Conservation (phyloP, 352 stramenopile genomes). For the Pythium biforme region DNA sequence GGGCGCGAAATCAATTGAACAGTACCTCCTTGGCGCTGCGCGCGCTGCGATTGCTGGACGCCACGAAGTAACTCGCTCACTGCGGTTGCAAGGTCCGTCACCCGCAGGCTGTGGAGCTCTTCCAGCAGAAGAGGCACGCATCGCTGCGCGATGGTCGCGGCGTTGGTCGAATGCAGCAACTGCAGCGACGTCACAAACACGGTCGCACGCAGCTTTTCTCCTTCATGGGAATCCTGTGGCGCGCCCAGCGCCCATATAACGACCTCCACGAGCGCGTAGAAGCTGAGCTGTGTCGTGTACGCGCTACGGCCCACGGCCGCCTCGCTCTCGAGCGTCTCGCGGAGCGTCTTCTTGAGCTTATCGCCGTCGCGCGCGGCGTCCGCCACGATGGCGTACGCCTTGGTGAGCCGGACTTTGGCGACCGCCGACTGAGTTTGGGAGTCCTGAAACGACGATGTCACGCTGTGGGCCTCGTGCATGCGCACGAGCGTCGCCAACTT, state of each 20-base stretch:
- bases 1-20: background rate
- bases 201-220: conserved; percentile 27
- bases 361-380: conserved; percentile 23
- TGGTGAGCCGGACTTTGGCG: background rate
- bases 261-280: conserved; percentile 32
- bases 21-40: conserved; percentile 30
- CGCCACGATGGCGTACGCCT: conserved; percentile 24
- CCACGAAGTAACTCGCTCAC: conserved; percentile 40
- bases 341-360: conserved; percentile 29
- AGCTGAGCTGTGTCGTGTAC: conserved; percentile 33
- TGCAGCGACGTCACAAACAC: conserved; percentile 30
- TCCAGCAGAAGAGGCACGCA: conserved; percentile 30
- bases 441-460: conserved; percentile 7
- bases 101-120: conserved; percentile 37
- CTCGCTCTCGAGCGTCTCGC: conserved; percentile 23
- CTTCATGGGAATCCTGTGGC: conserved; percentile 14
- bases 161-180: conserved; percentile 32
- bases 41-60: conserved; percentile 26
- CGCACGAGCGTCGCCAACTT: conserved; percentile 31
- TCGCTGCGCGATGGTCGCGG: conserved; percentile 21
- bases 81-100: conserved; percentile 27
- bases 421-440: conserved; percentile 5
- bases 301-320: conserved; percentile 28
- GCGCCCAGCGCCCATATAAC: conserved; percentile 38
- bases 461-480: conserved; percentile 21